Base-by-base conservation (phyloP, 805 yeast genomes). In the Candida oleophila region DNA sequence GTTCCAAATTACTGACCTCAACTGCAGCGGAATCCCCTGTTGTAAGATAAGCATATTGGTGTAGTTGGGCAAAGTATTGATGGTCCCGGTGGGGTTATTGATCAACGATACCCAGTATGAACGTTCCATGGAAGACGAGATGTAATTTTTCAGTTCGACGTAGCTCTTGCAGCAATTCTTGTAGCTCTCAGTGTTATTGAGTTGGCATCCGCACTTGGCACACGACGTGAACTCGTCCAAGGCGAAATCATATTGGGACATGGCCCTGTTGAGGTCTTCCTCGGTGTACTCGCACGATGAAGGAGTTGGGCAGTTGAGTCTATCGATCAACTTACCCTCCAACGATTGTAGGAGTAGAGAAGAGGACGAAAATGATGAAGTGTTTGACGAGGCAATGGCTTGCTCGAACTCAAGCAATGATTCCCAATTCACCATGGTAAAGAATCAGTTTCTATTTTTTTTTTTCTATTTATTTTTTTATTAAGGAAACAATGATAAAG, bases 1-100 rank as follows among this genome's bases (percentile, higher is more conserved):
- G 25, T 68, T 69, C 82, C 82, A 77, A 1, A 76, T 60, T n/a
- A 68, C 47, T 5, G 69, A 57, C 49, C 81, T 62, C 22, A 77
- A 51, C 44, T 69, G 69, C 33, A 66, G 62, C 4, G 81, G 81
- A 4, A 77, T 61, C 11, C 79, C 80, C 45, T 67, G 70, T 45
- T 69, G 69, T 42, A 72, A 54, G 38, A 75, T 61, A 49, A 75
- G 61, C 48, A 74, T 64, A 49, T 72, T 69, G 11, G 80, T 69
- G 50, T 74, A 77, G 55, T 73, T 66, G 12, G 82, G 82, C 30
- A 77, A 61, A 1, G 77, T 66, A 37, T 71, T 62, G 36, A 74
- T 62, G 22, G 81, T 76, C 41, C 68, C 68, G 30, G 73, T 64
- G 1, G 77, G 78, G 50, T 69, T 66, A 42, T 65, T 68, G 34